Base-by-base conservation (phyloP, 495 filamentous ascomycete species). In the Penicillium canescens region DNA sequence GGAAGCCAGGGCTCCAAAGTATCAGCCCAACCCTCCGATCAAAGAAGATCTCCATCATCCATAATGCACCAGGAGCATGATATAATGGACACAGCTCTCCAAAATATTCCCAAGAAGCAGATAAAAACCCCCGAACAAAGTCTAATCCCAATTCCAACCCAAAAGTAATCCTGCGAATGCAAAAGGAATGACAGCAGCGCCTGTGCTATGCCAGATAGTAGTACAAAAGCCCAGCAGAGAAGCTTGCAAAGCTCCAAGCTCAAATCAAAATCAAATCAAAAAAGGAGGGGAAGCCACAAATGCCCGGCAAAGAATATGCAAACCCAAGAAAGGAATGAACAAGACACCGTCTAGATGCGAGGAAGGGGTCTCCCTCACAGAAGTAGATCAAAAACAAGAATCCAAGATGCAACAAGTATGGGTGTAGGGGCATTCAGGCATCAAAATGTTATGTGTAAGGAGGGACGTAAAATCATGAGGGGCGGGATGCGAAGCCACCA, bases 131-230 rank as follows among this genome's bases (percentile, higher is more conserved):
- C 42, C 35, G 2, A 31, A 31, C 18, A 31, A 57, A 60, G 16
- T 51, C 49, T 51, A 49, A 37, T 56, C 61, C 52, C 58, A 63
- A 57, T 52, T 58, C 56, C 63, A 69, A 66, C 63, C 68, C 62
- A 55, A 58, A 62, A 54, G 50, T 55, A 26, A 60, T 64, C 67
- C 71, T 68, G 70, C 70, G 58, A 64, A 65, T 70, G 61, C 53
- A 60, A 58, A 76, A 76, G 71, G 73, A 76, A 72, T 63, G 73
- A 74, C 68, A 64, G 73, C 70, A 72, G 68, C 71, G 71, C 66
- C 73, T 61, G 64, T 68, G 64, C 69, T 70, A 76, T 74, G 71
- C 71, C 56, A 65, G 53, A 56, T 72, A 68, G 52, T 72, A 62
- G 60, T 72, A 74, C 71, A 74, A 52, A 61, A 65, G 64, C 62